Percentiles rank a stretch among this genome's conserved stretches.
These are phyloP conservation scores for Hyphodiscus hymeniophilus DNA, from an alignment of 495 filamentous ascomycete genomes.

Conservation along the genomic window DNA sequence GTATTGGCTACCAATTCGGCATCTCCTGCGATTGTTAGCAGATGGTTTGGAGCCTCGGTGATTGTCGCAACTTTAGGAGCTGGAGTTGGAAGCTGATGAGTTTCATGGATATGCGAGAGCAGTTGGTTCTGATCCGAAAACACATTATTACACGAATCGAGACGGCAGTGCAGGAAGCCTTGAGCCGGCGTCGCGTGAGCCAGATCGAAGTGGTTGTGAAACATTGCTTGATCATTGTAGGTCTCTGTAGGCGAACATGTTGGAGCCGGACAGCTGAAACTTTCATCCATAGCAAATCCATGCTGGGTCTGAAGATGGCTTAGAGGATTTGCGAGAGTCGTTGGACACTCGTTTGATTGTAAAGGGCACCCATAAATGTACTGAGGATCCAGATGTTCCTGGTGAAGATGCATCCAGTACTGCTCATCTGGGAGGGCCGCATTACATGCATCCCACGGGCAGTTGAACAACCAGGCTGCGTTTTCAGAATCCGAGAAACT, in stretches of 20 bases:
- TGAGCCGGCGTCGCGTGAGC: constrained; percentile 13
- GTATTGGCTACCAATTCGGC: constrained; percentile 6
- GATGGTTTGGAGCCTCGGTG: neutral
- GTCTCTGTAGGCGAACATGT: constrained; percentile 7
- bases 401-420: constrained; percentile 16
- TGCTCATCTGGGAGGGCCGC: constrained; percentile 1
- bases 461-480: constrained; percentile 5
- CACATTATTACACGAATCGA: constrained; percentile 7
- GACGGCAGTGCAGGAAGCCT: constrained; percentile 11
- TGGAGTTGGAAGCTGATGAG: constrained; percentile 7
- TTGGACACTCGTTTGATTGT: constrained; percentile 5
- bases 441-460: constrained; percentile 15
- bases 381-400: constrained; percentile 17
- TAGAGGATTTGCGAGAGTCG: constrained; percentile 12
- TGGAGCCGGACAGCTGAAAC: constrained; percentile 15
- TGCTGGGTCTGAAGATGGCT: constrained; percentile 16
- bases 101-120: constrained; percentile 8
- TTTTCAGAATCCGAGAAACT: neutral
- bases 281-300: constrained; percentile 7
- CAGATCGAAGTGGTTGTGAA: constrained; percentile 18
- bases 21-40: neutral
- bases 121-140: constrained; percentile 14
- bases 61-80: no score
- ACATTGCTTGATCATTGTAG: constrained; percentile 10
- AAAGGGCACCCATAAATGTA: constrained; percentile 17